Percentiles rank a stretch among this genome's conserved stretches.
These are phyloP conservation scores for Yamadazyma songkhlaensis DNA, from an alignment of 1,139 yeast genomes.

Conservation along the genomic window DNA sequence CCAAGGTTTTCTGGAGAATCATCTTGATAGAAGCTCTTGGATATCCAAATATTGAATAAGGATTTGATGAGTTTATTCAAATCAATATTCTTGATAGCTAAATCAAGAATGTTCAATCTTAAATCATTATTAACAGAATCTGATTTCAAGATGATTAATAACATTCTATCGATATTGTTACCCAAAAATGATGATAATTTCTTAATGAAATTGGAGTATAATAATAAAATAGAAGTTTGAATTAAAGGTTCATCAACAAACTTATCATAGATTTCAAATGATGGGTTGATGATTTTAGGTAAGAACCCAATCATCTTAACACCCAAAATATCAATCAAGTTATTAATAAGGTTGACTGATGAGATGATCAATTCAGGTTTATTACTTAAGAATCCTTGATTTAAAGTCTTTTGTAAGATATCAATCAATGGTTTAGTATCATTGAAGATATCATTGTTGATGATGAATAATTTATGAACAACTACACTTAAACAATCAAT, in stretches of 20 bases:
- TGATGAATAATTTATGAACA: constrained; percentile 53
- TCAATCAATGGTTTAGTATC: constrained; percentile 48
- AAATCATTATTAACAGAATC: constrained; percentile 55
- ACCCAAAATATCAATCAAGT: constrained; percentile 70
- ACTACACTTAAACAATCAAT: constrained; percentile 67
- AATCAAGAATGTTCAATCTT: constrained; percentile 62
- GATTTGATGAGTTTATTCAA: constrained; percentile 59
- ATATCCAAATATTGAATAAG: constrained; percentile 60
- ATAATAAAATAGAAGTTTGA: constrained; percentile 66
- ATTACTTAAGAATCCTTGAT: constrained; percentile 50
- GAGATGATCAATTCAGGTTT: constrained; percentile 69
- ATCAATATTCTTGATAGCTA: constrained; percentile 70
- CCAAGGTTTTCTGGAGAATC: constrained; percentile 61
- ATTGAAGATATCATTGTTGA: constrained; percentile 27
- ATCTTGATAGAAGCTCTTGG: constrained; percentile 25
- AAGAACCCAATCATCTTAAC: constrained; percentile 83
- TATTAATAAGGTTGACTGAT: constrained; percentile 69
- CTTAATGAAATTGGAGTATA: constrained; percentile 73
- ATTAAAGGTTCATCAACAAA: constrained; percentile 31
- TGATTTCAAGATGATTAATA: constrained; percentile 57
- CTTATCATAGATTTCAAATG: constrained; percentile 55
- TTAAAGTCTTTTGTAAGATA: constrained; percentile 51
- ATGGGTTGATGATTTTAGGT: constrained; percentile 79
- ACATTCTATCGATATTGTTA: constrained; percentile 55
- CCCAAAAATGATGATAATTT: constrained; percentile 85